Evolutionary conservation across 2,329 filamentous ascomycete species (phyloP).

Genomic region (Microcyclosporella mali): DNA sequence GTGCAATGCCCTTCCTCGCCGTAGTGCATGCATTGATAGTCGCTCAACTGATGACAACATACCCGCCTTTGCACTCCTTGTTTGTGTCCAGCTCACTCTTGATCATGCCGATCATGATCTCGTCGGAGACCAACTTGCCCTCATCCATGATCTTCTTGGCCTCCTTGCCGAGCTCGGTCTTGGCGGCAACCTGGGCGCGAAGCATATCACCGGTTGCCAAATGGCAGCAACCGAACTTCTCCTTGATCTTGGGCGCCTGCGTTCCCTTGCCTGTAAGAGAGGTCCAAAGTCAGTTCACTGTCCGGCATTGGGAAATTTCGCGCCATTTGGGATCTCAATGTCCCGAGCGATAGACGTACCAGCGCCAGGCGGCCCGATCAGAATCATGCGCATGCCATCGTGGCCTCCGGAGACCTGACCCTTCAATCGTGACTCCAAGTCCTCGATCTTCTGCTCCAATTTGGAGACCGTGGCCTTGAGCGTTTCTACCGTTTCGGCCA

Average conservation of each 20-base stretch:
- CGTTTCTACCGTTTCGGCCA: conserved; percentile 25
- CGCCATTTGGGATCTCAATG: background rate
- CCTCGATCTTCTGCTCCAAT: conserved; percentile 79
- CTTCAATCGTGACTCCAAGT: conserved; percentile 68
- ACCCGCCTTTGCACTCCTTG: conserved; percentile 95
- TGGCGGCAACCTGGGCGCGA: conserved; percentile 94
- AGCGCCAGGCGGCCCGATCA: conserved; percentile 95
- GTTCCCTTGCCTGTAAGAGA: conserved; percentile 80
- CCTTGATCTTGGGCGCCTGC: conserved; percentile 95
- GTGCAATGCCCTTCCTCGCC: background rate
- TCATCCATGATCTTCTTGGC: conserved; percentile 99
- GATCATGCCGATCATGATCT: conserved; percentile 99
- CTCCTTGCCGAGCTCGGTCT: conserved; percentile 87
- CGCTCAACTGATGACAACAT: conserved; percentile 33
- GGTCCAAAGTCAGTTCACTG: conserved; percentile 6
- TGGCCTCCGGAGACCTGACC: conserved; percentile 34
- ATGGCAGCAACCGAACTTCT: conserved; percentile 95
- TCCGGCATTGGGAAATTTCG: conserved; percentile 3
- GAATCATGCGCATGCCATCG: conserved; percentile 80
- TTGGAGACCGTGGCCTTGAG: conserved; percentile 76
- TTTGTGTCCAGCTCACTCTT: conserved; percentile 93
- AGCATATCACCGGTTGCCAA: conserved; percentile 98
- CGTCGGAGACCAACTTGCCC: conserved; percentile 93
- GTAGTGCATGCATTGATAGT: background rate
- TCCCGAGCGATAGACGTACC: conserved; percentile 55